Evolutionary conservation across 441 rosid genomes (phyloP).

Genomic region (Rhodomyrtus psidioides): DNA sequence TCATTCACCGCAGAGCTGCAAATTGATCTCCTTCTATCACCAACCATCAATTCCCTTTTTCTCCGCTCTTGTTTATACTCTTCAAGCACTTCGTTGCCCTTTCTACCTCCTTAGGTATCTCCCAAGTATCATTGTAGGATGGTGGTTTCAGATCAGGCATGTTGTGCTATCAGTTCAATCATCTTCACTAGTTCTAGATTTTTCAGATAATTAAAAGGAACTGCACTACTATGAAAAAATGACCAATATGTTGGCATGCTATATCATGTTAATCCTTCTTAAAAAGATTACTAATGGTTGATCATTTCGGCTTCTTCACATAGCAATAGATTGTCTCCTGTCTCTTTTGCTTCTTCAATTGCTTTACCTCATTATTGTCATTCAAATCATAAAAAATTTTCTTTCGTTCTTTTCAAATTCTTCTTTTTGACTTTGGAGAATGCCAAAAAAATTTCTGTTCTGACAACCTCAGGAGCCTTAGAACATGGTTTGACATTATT

Average conservation of each 20-base stretch:
- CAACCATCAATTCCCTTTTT: not conserved
- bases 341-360: not conserved
- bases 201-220: not conserved
- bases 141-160: not conserved
- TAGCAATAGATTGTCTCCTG: not conserved
- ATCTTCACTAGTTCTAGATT: not conserved
- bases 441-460: not conserved
- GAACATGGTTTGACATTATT: not conserved
- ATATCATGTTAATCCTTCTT: not conserved
- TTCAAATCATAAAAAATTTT: not conserved
- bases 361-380: not conserved
- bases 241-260: not conserved
- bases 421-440: not conserved
- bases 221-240: not conserved
- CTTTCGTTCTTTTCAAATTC: not conserved
- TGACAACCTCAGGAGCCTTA: not conserved
- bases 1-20: constrained; percentile 1
- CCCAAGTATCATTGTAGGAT: not conserved
- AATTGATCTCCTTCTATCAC: not conserved
- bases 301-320: not conserved
- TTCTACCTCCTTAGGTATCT: not conserved
- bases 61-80: not conserved
- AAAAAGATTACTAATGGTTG: not conserved
- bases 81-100: not conserved
- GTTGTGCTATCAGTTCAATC: not conserved